Conservation (phyloP, 192 early-diverging fungal genomes). For the Globomyces pollinis-pini region DNA sequence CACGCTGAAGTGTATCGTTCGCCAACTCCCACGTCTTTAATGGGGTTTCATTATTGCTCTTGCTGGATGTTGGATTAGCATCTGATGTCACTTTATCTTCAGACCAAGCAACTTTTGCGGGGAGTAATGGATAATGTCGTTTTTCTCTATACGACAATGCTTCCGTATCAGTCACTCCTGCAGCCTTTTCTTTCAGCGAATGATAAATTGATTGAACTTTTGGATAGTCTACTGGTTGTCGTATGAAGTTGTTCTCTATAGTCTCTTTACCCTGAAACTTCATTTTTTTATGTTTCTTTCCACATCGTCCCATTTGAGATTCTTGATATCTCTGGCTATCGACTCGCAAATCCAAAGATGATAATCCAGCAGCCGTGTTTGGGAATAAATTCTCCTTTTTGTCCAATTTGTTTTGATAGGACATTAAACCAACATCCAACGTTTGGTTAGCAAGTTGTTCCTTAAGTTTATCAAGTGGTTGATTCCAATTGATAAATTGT, state of each 20-base stretch:
- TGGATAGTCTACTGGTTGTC: conserved; percentile 3
- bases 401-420: neutral
- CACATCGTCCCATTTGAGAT: neutral
- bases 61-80: too few relatives aligned
- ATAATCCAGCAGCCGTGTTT: neutral
- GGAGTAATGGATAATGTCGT: neutral
- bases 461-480: neutral
- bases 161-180: neutral
- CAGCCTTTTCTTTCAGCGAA: neutral
- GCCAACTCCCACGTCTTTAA: neutral
- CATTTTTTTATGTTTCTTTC: neutral
- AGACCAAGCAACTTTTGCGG: too few relatives aligned
- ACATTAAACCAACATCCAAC: neutral
- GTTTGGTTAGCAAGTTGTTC: neutral
- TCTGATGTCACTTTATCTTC: too few relatives aligned
- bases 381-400: neutral
- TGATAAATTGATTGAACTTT: conserved; percentile 10
- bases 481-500: conserved; percentile 6
- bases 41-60: neutral
- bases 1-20: neutral
- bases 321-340: neutral
- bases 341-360: neutral
- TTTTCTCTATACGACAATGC: neutral
- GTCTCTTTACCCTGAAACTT: neutral
- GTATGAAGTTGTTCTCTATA: too few relatives aligned